Evolutionary conservation across 352 stramenopile genomes (phyloP).

Genomic region (Globisporangium mamillatum): DNA sequence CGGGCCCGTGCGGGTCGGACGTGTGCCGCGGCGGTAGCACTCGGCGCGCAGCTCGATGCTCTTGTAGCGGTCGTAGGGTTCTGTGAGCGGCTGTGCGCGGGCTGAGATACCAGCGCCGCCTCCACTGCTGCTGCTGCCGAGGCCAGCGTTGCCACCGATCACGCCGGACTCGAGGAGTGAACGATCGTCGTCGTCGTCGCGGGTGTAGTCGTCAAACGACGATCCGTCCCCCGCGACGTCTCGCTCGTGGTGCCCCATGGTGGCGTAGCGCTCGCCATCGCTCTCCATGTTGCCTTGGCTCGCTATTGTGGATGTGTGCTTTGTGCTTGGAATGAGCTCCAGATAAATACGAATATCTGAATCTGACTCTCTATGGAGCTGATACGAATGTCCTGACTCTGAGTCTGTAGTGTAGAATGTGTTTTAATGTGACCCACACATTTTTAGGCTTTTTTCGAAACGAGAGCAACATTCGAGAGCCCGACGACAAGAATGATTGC

Average conservation of each 20-base stretch:
- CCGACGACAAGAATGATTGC: neutral
- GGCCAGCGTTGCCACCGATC: neutral
- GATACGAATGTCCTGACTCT: neutral
- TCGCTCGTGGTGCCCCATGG: neutral
- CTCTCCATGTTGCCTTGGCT: constrained; percentile 3
- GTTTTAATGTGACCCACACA: neutral
- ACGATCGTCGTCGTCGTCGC: neutral
- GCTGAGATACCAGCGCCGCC: neutral
- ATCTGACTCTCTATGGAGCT: neutral
- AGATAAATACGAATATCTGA: neutral
- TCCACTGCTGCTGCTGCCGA: neutral
- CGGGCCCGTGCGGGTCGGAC: constrained; percentile 13
- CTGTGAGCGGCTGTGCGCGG: constrained; percentile 5
- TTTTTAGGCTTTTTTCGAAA: neutral
- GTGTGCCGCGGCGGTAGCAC: constrained; percentile 22
- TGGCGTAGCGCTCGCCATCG: constrained; percentile 8
- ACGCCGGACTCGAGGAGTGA: constrained; percentile 1
- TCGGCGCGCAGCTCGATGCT: constrained; percentile 24
- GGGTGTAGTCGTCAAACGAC: constrained; percentile 2
- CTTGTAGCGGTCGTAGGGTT: constrained; percentile 23
- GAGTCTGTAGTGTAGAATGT: neutral
- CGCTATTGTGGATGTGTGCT: neutral
- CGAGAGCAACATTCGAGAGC: neutral
- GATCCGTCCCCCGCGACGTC: neutral
- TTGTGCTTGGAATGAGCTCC: neutral